These are phyloP conservation scores for Allomyces macrogynus DNA, from an alignment of 192 early-diverging fungal species.

Conservation along the genomic window DNA sequence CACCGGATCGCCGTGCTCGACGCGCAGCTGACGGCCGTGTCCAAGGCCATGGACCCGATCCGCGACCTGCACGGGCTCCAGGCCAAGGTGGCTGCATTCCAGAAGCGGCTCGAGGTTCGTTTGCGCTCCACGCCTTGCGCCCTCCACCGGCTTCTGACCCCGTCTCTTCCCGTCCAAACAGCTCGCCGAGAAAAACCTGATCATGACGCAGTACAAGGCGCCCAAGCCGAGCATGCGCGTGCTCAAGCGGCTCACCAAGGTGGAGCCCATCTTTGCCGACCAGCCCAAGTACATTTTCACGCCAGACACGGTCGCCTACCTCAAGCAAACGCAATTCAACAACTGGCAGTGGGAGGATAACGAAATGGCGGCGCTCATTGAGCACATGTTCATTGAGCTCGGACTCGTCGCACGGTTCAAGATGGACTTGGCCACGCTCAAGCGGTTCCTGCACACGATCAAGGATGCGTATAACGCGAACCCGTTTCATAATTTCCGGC, in stretches of 20 bases:
- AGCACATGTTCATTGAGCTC: slow-evolving; percentile 18
- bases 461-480: slow-evolving; percentile 5
- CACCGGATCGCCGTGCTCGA: background rate
- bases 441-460: slow-evolving; percentile 12
- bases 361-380: slow-evolving; percentile 17
- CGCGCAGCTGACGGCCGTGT: background rate
- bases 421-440: slow-evolving; percentile 7
- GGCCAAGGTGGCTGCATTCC: background rate
- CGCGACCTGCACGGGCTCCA: background rate
- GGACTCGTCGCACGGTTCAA: slow-evolving; percentile 12
- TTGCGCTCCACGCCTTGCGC: no score
- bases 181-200: background rate
- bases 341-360: slow-evolving; percentile 23
- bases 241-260: background rate
- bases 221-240: background rate
- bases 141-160: no score
- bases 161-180: no score
- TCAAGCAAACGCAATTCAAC: slow-evolving; percentile 19
- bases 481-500: slow-evolving; percentile 27
- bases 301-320: slow-evolving; percentile 5
- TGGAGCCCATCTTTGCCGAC: background rate
- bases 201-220: background rate
- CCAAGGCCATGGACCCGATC: background rate
- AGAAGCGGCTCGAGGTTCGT: background rate
- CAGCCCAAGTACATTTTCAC: slow-evolving; percentile 9